phyloP scores from a whole-genome alignment of 441 rosid genomes.

The Raphanus hybrid region DNA sequence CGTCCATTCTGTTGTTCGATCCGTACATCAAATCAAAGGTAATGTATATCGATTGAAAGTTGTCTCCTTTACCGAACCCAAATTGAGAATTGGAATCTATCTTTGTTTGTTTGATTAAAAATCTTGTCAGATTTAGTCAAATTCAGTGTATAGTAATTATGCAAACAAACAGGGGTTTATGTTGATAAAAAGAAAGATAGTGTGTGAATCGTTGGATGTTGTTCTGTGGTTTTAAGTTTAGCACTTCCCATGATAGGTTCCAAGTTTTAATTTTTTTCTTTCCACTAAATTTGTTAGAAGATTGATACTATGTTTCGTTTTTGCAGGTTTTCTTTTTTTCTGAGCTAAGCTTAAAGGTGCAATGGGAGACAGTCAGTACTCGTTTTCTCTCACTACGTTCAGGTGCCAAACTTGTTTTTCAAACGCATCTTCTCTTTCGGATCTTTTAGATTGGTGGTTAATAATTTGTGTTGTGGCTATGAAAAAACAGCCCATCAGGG shows the following conservation, averaged over 20 bases:
- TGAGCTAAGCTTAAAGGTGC: too few relatives aligned
- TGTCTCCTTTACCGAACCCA: neutral
- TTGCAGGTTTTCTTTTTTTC: too few relatives aligned
- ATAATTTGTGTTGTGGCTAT: too few relatives aligned
- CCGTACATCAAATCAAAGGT: conserved; percentile 32
- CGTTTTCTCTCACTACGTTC: too few relatives aligned
- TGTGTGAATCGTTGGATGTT: neutral
- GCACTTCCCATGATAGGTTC: neutral
- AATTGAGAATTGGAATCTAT: neutral
- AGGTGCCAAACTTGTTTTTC: neutral
- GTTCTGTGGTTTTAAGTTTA: neutral
- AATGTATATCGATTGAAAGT: neutral
- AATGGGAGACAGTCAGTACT: too few relatives aligned
- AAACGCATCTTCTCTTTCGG: too few relatives aligned
- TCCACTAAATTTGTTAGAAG: neutral
- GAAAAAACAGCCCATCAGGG: conserved; percentile 83
- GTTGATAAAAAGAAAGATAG: neutral
- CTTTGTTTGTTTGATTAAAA: neutral
- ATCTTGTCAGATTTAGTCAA: neutral
- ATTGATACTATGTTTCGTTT: too few relatives aligned
- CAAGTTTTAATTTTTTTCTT: neutral
- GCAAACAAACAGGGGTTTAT: neutral
- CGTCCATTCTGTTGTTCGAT: neutral
- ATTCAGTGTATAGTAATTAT: conserved; percentile 6
- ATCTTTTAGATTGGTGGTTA: too few relatives aligned